Conservation (phyloP, 257 asterid genomes). For the Schizonepeta tenuifolia region DNA sequence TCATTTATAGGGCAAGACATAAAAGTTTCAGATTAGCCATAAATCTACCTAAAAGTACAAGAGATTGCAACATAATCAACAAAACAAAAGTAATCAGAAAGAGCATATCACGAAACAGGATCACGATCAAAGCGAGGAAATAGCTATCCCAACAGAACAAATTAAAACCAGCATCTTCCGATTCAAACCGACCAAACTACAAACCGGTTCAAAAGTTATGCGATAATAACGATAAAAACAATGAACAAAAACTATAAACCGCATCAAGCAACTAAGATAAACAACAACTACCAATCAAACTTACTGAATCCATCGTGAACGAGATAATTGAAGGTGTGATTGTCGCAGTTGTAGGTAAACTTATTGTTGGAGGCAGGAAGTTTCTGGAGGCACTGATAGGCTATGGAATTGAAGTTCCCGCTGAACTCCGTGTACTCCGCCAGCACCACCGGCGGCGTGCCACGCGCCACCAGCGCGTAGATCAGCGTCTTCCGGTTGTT, state of each 20-base stretch:
- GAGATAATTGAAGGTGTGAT: constrained; percentile 70
- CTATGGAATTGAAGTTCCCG: constrained; percentile 72
- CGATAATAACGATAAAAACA: not conserved
- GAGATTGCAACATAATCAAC: constrained; percentile 6
- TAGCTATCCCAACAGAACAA: not conserved
- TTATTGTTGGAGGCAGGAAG: constrained; percentile 63
- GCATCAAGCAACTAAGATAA: constrained; percentile 4
- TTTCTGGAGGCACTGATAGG: constrained; percentile 65
- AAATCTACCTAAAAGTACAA: constrained; percentile 1
- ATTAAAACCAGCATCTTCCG: not conserved
- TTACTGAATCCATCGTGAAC: constrained; percentile 69
- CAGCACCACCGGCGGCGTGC: constrained; percentile 54
- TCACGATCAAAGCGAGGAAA: constrained; percentile 14
- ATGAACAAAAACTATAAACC: not conserved
- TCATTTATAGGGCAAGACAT: not conserved
- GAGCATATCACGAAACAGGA: constrained; percentile 8
- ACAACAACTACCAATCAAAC: constrained; percentile 9
- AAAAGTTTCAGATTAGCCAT: constrained; percentile 6
- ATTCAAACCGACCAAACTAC: constrained; percentile 7
- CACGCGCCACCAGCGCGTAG: constrained; percentile 73
- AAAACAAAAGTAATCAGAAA: not conserved
- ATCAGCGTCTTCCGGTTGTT: constrained; percentile 55
- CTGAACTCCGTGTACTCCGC: constrained; percentile 72
- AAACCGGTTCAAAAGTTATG: not conserved
- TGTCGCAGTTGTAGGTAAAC: constrained; percentile 72